Evolutionary conservation across 306 rosid species (phyloP).

Genomic region (Pyrus communis): DNA sequence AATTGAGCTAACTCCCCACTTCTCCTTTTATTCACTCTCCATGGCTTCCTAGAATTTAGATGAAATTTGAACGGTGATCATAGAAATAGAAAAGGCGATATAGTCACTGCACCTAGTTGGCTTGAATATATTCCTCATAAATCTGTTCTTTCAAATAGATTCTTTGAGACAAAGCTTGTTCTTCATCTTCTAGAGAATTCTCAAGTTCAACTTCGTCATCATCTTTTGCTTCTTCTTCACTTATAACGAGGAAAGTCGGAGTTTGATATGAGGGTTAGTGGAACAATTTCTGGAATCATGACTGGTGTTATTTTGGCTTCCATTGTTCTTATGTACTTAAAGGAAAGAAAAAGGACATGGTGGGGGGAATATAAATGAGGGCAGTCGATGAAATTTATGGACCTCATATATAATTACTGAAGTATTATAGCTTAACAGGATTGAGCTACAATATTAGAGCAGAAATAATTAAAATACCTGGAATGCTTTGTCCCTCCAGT

Average conservation of each 20-base stretch:
- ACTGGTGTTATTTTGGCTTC: neutral
- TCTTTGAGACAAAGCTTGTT: neutral
- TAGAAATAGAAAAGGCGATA: neutral
- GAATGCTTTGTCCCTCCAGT: slow-evolving; percentile 53
- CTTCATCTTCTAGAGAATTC: neutral
- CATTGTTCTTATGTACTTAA: neutral
- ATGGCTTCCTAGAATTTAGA: neutral
- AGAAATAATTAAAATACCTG: slow-evolving; percentile 26
- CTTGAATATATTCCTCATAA: neutral
- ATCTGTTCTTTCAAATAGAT: neutral
- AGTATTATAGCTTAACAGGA: neutral
- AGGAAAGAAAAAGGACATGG: neutral
- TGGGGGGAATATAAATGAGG: neutral
- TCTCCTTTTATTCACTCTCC: neutral
- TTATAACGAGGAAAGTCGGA: neutral
- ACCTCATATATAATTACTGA: neutral
- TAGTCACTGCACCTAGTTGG: neutral
- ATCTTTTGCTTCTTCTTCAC: neutral
- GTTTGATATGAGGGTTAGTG: neutral
- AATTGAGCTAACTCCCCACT: too few species aligned
- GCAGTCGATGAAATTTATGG: too few species aligned
- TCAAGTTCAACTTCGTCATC: neutral
- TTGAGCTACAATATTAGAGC: neutral
- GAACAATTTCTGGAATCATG: neutral
- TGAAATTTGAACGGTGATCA: neutral